Evolutionary conservation across 2,329 filamentous ascomycete genomes (phyloP).

Genomic region (Cytospora mali): DNA sequence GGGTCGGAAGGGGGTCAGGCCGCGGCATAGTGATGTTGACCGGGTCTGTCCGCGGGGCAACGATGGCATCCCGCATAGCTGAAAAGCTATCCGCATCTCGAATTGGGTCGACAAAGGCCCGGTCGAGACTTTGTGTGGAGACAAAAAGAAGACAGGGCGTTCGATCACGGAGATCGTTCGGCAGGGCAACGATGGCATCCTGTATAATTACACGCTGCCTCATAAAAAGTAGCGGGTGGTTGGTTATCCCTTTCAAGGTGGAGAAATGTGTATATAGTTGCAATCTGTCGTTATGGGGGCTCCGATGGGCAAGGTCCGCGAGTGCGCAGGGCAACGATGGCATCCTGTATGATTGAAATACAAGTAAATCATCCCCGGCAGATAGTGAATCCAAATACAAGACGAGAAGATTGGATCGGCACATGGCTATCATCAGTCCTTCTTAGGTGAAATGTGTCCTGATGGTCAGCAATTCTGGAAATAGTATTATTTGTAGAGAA

Average conservation of each 20-base stretch:
- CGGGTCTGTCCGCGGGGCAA: conserved; percentile 37
- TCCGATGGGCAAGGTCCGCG: conserved; percentile 26
- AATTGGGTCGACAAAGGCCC: conserved; percentile 18
- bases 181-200: conserved; percentile 37
- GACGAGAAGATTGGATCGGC: background rate
- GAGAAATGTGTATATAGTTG: conserved; percentile 6
- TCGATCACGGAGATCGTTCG: conserved; percentile 30
- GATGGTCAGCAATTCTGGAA: background rate
- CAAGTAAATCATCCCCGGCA: background rate
- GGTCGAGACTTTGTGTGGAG: conserved; percentile 8
- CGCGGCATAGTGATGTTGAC: conserved; percentile 2
- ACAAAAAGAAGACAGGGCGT: conserved; percentile 25
- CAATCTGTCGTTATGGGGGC: conserved; percentile 22
- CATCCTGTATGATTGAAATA: conserved; percentile 30
- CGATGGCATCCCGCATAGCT: conserved; percentile 38
- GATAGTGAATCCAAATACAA: background rate
- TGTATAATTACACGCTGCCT: conserved; percentile 28
- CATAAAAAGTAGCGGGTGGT: background rate
- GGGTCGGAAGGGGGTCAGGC: conserved; percentile 25
- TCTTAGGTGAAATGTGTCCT: background rate
- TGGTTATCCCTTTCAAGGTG: conserved; percentile 21
- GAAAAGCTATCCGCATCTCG: conserved; percentile 28
- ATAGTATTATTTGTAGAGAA: background rate
- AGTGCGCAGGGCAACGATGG: conserved; percentile 33
- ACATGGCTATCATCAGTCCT: background rate